Base-by-base conservation (phyloP, 176 grass and related monocot genomes). In the Rhynchospora tenuis region DNA sequence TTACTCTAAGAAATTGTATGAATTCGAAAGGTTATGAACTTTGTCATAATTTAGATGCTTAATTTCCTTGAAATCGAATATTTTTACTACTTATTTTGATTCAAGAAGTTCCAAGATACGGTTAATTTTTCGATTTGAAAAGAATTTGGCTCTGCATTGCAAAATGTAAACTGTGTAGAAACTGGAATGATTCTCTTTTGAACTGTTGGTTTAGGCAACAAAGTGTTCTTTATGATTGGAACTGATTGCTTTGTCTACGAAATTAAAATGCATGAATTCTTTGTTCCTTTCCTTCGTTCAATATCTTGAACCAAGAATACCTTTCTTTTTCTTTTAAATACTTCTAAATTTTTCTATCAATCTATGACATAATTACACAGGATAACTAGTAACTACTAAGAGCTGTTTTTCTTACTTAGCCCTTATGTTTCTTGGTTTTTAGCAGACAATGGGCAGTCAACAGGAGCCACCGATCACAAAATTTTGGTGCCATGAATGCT, bases 401-500 rank as follows among this genome's bases (percentile, higher is more conserved):
- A 8, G 2, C n/a, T 23, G 7, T 2, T 61, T 61, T 61, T 61
- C 20, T 23, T 61, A 61, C 59, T 24, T 2, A 3, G 0, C 20
- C 59, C 17, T 60, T 60, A 22, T 60, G 7, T 60, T 60, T 61
- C 22, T 8, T 51, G 0, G 0, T 61, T 23, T 22, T 4, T n/a
- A 61, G 59, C 9, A 61, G 6, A 61, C 1, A 61, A 61, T 22
- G 20, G 59, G 59, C 59, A 61, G 59, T 61, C 59, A 24, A 61
- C 59, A 52, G 6, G n/a, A 50, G 56, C 23, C 12, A 2, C 20
- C 79, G 59, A 64, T 17, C 23, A 68, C 15, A 50, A 57, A 76
- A 66, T 79, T 78, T 68, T 86, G 84, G 84, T 86, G 84, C 84
- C 59, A 86, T 43, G 17, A 24, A 22, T 79, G 73, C 73, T 77